Evolutionary conservation across 495 filamentous ascomycete genomes (phyloP), one percentile per base, ranked within the genome.

Genomic region (Xylaria bambusicola): DNA sequence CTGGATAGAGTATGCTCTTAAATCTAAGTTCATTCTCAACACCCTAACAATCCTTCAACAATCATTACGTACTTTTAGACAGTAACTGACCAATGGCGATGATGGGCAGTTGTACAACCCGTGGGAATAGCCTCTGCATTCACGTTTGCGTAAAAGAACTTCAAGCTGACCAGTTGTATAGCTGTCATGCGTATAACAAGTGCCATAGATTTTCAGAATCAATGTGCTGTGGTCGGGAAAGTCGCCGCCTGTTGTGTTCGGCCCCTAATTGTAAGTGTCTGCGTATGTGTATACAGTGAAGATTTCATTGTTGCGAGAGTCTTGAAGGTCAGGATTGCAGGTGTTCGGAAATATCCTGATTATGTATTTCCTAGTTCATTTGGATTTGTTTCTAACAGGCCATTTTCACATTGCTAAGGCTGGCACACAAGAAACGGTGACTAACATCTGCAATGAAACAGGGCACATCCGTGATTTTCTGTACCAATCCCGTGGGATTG

Each of bases 191-290:
- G 33, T 15, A 17, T 41, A n/a, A n/a, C n/a, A 12, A 53, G 31
- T 8, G 21, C 20, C 21, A 26, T 26, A 4, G 50, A 40, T 41
- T 53, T 53, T 35, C 15, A 41, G 23, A 12, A 15, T 13, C 35
- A 41, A 41, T 53, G 50, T 6, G 21, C 13, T 18, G 15, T 40
- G 6, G 35, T 21, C 13, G 20, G 23, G 7, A 53, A 53, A 41
- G 20, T 17, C 3, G 33, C 50, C 6, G 35, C 24, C 35, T 53
- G 50, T 15, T 53, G 50, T 35, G 10, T 53, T n/a, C 50, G 50
- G 12, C 50, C 50, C 15, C 50, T 53, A 12, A 26, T 40, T 41
- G 50, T 53, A 29, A 18, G 50, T 53, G 8, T 15, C 36, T 15
- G 23, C 0, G 1, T 17, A 1, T n/a, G 13, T 23, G 1, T 52